Evolutionary conservation across 192 early-diverging fungal species (phyloP).

Genomic region (Radiomyces spectabilis): DNA sequence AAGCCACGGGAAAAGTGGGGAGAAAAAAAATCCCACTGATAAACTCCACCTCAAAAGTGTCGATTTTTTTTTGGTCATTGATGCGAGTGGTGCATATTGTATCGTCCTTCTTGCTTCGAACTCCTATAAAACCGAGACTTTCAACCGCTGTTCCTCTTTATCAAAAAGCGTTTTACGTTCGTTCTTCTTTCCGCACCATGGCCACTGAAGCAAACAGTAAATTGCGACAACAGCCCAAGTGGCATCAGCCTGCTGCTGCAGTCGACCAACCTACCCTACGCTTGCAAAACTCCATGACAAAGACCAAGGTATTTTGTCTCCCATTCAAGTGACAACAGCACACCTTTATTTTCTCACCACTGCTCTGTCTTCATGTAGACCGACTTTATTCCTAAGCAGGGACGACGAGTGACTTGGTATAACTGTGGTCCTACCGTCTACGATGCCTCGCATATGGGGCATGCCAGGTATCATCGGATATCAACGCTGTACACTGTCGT

Average conservation of each 20-base stretch:
- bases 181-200: constrained; percentile 10
- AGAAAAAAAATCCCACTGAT: too few relatives aligned
- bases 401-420: constrained; percentile 90
- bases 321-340: not conserved
- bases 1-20: too few relatives aligned
- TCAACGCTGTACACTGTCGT: too few relatives aligned
- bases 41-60: too few relatives aligned
- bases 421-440: constrained; percentile 98
- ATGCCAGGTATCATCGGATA: constrained; percentile 92
- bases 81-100: constrained; percentile 4
- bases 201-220: constrained; percentile 3
- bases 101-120: too few relatives aligned
- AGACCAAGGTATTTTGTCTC: constrained; percentile 57
- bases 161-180: not conserved
- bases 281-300: constrained; percentile 84
- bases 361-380: constrained; percentile 41
- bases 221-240: constrained; percentile 55
- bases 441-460: constrained; percentile 91
- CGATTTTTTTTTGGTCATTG: too few relatives aligned
- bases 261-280: constrained; percentile 47
- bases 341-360: not conserved
- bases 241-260: constrained; percentile 45
- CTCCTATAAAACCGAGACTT: too few relatives aligned
- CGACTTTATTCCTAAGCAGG: constrained; percentile 78
- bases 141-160: not conserved